Evolutionary conservation across 495 filamentous ascomycete species (phyloP).

Genomic region (Talaromyces adpressus): DNA sequence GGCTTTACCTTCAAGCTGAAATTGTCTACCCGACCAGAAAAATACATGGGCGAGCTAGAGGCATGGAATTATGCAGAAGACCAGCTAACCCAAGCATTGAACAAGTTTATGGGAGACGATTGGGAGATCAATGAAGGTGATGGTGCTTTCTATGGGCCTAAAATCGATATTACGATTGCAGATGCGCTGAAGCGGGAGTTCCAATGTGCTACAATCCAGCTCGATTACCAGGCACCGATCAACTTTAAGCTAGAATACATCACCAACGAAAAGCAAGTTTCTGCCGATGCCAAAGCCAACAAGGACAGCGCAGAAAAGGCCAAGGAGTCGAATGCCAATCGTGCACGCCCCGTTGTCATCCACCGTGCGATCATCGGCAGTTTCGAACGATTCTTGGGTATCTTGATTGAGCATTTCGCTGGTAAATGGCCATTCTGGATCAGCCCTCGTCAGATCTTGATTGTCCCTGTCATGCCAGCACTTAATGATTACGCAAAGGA

Average conservation of each 20-base stretch:
- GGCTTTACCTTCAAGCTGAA: constrained; percentile 96
- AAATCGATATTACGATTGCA: constrained; percentile 87
- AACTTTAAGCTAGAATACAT: constrained; percentile 81
- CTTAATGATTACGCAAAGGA: constrained; percentile 83
- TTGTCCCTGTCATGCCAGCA: constrained; percentile 84
- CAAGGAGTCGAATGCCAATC: constrained; percentile 49
- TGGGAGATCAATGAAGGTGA: constrained; percentile 92
- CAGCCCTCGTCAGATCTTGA: constrained; percentile 82
- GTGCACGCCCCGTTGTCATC: constrained; percentile 91
- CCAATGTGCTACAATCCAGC: constrained; percentile 95
- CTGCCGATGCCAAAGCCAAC: constrained; percentile 20
- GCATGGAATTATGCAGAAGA: constrained; percentile 85
- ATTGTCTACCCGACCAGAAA: constrained; percentile 89
- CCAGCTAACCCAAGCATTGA: constrained; percentile 67
- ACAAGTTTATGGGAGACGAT: constrained; percentile 67
- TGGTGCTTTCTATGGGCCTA: constrained; percentile 95
- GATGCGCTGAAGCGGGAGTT: constrained; percentile 72
- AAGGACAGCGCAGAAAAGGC: constrained; percentile 28
- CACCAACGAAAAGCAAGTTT: constrained; percentile 54
- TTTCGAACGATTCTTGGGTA: constrained; percentile 92
- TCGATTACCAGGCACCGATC: constrained; percentile 89
- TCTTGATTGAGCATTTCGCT: constrained; percentile 89
- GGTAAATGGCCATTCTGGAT: constrained; percentile 99
- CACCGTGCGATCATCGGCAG: constrained; percentile 91
- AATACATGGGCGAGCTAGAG: constrained; percentile 76